Percentiles rank a stretch among this genome's conserved stretches.
phyloP scores from a whole-genome alignment of 106 monocot genomes.

The Amphibolis antarctica region DNA sequence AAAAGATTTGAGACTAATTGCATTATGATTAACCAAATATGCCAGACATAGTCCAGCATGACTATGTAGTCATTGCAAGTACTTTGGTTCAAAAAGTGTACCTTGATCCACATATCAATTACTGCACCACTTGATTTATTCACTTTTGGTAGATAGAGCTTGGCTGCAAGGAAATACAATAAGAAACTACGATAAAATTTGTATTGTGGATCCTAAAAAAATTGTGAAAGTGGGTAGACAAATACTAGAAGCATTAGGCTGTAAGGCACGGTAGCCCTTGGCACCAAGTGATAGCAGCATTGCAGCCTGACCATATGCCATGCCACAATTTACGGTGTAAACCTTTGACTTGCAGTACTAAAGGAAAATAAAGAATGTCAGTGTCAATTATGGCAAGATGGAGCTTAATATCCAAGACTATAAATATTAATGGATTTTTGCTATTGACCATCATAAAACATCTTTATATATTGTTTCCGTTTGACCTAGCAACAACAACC shows the following conservation, averaged over 20 bases:
- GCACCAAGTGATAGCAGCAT: conserved; percentile 79
- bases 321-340: conserved; percentile 83
- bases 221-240: neutral
- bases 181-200: neutral
- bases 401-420: neutral
- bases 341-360: conserved; percentile 89
- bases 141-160: conserved; percentile 82
- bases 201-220: neutral
- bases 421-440: no score
- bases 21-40: neutral
- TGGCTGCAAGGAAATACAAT: conserved; percentile 37
- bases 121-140: conserved; percentile 83
- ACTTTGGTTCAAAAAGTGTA: conserved; percentile 6
- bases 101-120: conserved; percentile 98
- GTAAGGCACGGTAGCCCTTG: conserved; percentile 79
- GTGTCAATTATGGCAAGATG: neutral
- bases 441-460: no score
- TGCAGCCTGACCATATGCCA: conserved; percentile 96
- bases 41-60: no score
- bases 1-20: neutral
- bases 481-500: no score
- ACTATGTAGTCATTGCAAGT: no score
- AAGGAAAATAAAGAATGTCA: conserved; percentile 8
- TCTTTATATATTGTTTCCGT: no score
- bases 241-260: conserved; percentile 79